A percentile compares a stretch with the other conserved stretches of the same genome.
Conservation (phyloP, 495 filamentous ascomycete genomes). For the Evernia prunastri region DNA sequence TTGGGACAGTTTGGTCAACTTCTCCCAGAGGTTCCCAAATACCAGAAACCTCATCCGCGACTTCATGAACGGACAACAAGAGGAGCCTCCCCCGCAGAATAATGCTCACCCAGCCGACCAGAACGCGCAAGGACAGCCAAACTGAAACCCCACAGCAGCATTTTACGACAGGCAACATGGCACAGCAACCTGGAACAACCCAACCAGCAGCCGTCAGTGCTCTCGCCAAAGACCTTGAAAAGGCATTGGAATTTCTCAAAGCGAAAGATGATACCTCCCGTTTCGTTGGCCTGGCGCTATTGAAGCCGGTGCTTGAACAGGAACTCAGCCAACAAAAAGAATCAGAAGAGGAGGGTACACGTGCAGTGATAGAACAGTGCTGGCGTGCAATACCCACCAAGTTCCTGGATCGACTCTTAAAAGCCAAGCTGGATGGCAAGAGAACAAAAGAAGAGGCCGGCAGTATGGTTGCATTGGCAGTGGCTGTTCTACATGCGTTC, state of each 20-base stretch:
- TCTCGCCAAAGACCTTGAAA: conserved; percentile 15
- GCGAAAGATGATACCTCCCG: conserved; percentile 56
- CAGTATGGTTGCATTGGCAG: conserved; percentile 56
- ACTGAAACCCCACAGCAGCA: background rate
- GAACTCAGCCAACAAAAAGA: conserved; percentile 33
- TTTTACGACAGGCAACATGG: background rate
- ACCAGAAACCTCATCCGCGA: conserved; percentile 1
- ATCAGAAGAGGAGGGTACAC: conserved; percentile 12
- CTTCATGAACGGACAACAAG: background rate
- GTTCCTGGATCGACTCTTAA: conserved; percentile 55
- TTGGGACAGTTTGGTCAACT: conserved; percentile 6
- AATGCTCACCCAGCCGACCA: background rate
- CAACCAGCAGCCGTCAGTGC: background rate
- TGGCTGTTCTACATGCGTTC: conserved; percentile 55
- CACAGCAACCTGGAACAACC: background rate
- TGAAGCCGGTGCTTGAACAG: conserved; percentile 56
- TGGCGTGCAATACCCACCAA: conserved; percentile 52
- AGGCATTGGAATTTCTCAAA: conserved; percentile 31
- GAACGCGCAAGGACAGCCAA: background rate
- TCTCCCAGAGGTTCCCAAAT: background rate
- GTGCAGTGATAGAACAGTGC: conserved; percentile 28
- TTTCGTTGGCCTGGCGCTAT: conserved; percentile 59
- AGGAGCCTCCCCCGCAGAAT: conserved; percentile 4
- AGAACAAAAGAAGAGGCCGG: conserved; percentile 36
- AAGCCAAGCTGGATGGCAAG: conserved; percentile 39